These are phyloP conservation scores for Petunia secreta DNA, from an alignment of 257 asterid species.

Conservation along the genomic window DNA sequence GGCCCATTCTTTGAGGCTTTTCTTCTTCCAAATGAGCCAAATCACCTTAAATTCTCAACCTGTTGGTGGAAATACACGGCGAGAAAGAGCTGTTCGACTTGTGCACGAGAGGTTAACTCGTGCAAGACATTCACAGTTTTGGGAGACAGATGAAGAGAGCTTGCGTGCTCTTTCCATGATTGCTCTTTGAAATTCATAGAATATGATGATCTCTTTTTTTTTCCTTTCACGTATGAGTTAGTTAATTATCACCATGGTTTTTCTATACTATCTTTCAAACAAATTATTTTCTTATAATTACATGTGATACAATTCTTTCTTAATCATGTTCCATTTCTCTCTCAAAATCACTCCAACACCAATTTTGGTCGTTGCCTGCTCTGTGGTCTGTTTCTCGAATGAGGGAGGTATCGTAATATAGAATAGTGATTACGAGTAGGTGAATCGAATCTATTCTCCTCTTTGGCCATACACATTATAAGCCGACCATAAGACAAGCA, in stretches of 20 bases:
- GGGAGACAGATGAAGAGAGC: constrained; percentile 52
- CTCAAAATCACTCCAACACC: background rate
- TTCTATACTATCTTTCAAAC: too few species aligned
- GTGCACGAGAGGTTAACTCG: constrained; percentile 45
- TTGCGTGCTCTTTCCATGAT: constrained; percentile 54
- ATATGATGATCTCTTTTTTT: background rate
- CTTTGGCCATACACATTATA: too few species aligned
- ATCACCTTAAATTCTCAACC: constrained; percentile 36
- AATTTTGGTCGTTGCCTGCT: too few species aligned
- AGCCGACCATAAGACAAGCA: too few species aligned
- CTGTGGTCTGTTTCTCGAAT: too few species aligned
- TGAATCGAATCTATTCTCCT: too few species aligned
- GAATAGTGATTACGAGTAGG: too few species aligned
- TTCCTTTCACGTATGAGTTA: background rate
- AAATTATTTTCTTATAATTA: background rate
- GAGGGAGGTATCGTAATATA: too few species aligned
- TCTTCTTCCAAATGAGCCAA: constrained; percentile 59
- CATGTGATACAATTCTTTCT: background rate
- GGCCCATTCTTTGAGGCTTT: constrained; percentile 40
- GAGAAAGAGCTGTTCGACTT: constrained; percentile 65
- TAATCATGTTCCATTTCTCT: background rate
- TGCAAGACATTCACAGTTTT: constrained; percentile 40
- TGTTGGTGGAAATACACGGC: constrained; percentile 34
- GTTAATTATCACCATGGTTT: background rate
- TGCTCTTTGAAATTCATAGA: constrained; percentile 40